A percentile compares a stretch with the other conserved stretches of the same genome.
These are phyloP conservation scores for Stachybotrys chartarum DNA, from an alignment of 2,329 filamentous ascomycete genomes.

Conservation along the genomic window DNA sequence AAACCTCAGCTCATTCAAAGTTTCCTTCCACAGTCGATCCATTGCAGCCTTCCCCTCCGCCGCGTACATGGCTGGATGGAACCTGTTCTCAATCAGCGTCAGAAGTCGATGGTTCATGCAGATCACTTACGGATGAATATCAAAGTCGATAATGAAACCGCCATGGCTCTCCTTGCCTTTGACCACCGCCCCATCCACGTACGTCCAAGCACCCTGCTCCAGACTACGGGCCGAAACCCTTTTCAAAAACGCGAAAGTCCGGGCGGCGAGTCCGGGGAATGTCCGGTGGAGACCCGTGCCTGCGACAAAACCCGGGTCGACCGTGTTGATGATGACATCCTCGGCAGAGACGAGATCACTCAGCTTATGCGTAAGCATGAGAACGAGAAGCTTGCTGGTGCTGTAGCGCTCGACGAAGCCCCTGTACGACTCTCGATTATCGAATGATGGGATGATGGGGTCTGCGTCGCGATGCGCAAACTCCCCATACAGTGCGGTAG, in stretches of 20 bases:
- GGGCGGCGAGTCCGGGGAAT: neutral
- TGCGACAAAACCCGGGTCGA: constrained; percentile 10
- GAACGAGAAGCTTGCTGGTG: constrained; percentile 13
- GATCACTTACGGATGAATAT: constrained; percentile 14
- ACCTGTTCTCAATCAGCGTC: neutral
- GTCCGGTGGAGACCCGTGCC: constrained; percentile 10
- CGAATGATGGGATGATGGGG: constrained; percentile 2
- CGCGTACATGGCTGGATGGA: constrained; percentile 1
- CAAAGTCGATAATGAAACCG: constrained; percentile 9
- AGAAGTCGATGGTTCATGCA: neutral
- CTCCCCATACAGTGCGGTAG: neutral
- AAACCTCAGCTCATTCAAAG: neutral
- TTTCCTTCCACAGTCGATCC: constrained; percentile 3
- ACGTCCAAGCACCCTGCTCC: constrained; percentile 10
- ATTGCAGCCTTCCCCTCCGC: neutral
- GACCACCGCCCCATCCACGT: constrained; percentile 11
- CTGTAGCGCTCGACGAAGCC: constrained; percentile 8
- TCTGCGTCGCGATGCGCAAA: neutral
- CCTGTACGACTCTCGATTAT: neutral
- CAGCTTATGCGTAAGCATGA: constrained; percentile 8
- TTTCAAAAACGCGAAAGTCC: neutral
- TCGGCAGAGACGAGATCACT: constrained; percentile 5
- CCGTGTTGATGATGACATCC: constrained; percentile 14
- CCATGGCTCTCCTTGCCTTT: constrained; percentile 15
- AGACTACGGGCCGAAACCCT: neutral